Percentiles rank a stretch among this genome's conserved stretches.
Conservation (phyloP, 2,329 filamentous ascomycete genomes). For the Ceratocystis destructans region DNA sequence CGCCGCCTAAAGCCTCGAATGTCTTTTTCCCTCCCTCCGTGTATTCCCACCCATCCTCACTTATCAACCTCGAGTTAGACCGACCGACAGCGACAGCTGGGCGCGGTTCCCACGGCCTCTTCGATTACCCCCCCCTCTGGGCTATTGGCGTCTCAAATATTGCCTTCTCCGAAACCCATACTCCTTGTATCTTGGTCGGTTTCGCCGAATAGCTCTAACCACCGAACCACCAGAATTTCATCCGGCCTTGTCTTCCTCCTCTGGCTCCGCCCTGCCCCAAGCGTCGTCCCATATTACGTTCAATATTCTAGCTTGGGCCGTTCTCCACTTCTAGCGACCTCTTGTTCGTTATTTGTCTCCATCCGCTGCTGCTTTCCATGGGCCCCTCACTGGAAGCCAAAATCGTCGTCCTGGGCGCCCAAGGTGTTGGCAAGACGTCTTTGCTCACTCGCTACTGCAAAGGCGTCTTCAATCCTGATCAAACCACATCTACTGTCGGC, state of each 20-base stretch:
- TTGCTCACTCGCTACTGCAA: slow-evolving; percentile 65
- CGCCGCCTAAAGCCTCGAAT: background rate
- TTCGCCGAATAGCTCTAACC: too few relatives aligned
- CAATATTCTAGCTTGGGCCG: background rate
- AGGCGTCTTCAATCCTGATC: slow-evolving; percentile 52
- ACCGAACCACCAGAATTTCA: too few relatives aligned
- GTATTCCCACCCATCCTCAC: background rate
- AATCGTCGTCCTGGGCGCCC: slow-evolving; percentile 66
- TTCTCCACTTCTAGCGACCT: background rate
- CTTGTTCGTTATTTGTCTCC: background rate
- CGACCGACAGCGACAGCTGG: too few relatives aligned
- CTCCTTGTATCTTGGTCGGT: too few relatives aligned
- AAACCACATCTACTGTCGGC: slow-evolving; percentile 58
- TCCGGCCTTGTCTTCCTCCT: background rate
- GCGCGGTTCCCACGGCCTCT: too few relatives aligned
- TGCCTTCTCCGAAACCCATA: too few relatives aligned
- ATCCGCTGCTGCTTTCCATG: slow-evolving; percentile 8
- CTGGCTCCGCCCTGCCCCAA: background rate
- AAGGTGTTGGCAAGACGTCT: slow-evolving; percentile 68
- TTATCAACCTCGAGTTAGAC: too few relatives aligned
- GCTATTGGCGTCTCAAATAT: too few relatives aligned
- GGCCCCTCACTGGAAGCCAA: slow-evolving; percentile 62
- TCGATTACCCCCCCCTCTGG: background rate
- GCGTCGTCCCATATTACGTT: background rate
- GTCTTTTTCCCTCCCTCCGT: background rate